Base-by-base conservation (phyloP, 2,329 filamentous ascomycete genomes). In the Fusarium sp. region DNA sequence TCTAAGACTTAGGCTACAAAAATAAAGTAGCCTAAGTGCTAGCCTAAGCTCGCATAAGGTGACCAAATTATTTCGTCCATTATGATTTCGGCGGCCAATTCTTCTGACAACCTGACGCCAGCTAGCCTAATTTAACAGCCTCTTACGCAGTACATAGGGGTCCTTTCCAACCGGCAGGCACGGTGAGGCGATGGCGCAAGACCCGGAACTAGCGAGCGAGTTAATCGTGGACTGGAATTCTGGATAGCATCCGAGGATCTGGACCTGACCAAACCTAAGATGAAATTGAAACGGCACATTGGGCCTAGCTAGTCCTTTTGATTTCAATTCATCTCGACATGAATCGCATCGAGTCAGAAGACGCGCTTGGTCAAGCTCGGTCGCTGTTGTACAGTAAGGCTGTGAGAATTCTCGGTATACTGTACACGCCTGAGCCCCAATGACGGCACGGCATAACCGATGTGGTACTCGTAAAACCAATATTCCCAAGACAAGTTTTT, bases 381-480 rank as follows among this genome's bases (percentile, higher is more conserved):
- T 38, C 34, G 34, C 34, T 38, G 34, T 56, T 67, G 44, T 46
- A 67, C 63, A 50, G 42, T 43, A 66, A 66, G 63, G 63, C 63
- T 67, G 30, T n/a, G 49, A 66, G 24, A 29, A 38, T 34, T 38
- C 18, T 52, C 32, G 25, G 20, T 40, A 9, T 32, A 34, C 29
- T 18, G 10, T 22, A 38, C 30, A 46, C n/a, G 34, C 49, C 50
- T 43, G 24, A 32, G 30, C 55, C 54, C 49, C 63, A 66, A 51
- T 56, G 47, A 38, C 63, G 40, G 52, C 44, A 38, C 63, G 56
- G 63, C 44, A 50, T 56, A 66, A 56, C 63, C 63, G 63, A 67
- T 14, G 63, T 62, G 27, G 44, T 67, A 56, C 49, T 49, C 12
- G 34, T 42, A 24, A 49, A 42, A 20, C 16, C 63, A 56, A 67